These are phyloP conservation scores for Metschnikowia amazonensis DNA, from an alignment of 805 yeast species.

Conservation along the genomic window DNA sequence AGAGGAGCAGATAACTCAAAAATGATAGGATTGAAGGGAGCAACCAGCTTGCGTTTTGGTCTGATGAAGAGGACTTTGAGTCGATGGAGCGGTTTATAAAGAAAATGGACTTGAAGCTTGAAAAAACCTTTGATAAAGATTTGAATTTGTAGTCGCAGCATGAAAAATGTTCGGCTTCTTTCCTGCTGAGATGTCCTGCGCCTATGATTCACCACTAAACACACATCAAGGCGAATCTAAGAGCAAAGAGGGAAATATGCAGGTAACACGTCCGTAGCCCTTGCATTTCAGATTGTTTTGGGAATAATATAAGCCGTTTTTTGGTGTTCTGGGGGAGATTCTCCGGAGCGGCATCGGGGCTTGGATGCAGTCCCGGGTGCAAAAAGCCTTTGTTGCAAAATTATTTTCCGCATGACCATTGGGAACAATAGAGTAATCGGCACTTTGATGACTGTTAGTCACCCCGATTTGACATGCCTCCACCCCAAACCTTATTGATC, in stretches of 20 bases:
- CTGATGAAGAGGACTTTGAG: not conserved
- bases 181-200: not conserved
- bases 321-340: not conserved
- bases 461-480: too few species aligned
- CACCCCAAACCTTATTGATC: too few species aligned
- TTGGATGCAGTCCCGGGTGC: not conserved
- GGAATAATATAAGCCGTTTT: not conserved
- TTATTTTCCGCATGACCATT: not conserved
- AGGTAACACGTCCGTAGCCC: too few species aligned
- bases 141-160: not conserved
- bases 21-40: too few species aligned
- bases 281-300: too few species aligned
- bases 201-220: not conserved
- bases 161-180: not conserved
- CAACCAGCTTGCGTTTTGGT: not conserved
- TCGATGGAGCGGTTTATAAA: not conserved
- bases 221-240: too few species aligned
- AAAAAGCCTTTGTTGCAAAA: not conserved
- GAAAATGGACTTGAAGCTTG: not conserved
- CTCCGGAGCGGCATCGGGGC: not conserved
- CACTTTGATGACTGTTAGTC: not conserved
- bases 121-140: not conserved
- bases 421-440: too few species aligned
- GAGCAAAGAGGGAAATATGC: not conserved
- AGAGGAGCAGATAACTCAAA: not conserved